Percentiles rank a stretch among this genome's conserved stretches.
Evolutionary conservation across 2,329 filamentous ascomycete species (phyloP).

Genomic region (Pyricularia grisea): DNA sequence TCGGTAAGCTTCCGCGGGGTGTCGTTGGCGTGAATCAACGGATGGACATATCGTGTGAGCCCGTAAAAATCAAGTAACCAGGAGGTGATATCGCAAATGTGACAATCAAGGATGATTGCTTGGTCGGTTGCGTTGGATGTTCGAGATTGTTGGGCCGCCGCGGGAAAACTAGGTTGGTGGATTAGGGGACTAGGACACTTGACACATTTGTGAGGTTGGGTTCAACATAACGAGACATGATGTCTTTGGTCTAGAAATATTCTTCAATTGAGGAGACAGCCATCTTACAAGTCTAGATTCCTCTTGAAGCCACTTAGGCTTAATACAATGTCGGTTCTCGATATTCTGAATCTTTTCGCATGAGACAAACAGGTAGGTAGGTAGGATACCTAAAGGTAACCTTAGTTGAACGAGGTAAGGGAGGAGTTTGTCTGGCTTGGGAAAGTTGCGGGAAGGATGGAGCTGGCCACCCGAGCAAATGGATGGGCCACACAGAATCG

Average conservation of each 20-base stretch:
- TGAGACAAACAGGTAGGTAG: not conserved
- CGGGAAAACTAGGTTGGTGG: not conserved
- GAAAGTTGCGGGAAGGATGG: not conserved
- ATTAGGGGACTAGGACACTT: not conserved
- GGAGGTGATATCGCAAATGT: not conserved
- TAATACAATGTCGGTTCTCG: not conserved
- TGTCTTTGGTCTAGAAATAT: not conserved
- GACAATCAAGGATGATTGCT: not conserved
- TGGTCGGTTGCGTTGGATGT: not conserved
- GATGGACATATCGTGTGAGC: not conserved
- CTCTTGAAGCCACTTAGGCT: not conserved
- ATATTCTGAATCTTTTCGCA: not conserved
- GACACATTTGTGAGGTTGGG: not conserved
- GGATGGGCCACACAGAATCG: not conserved
- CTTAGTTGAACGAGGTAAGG: not conserved
- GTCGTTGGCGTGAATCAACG: not conserved
- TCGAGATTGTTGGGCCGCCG: not conserved
- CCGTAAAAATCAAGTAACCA: not conserved
- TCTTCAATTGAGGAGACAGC: not conserved
- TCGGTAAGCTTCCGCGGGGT: not conserved
- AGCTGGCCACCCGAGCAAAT: not conserved
- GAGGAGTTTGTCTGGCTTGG: not conserved
- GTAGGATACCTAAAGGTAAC: not conserved
- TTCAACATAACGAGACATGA: not conserved
- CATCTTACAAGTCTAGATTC: not conserved